These are phyloP conservation scores for Piper betle DNA, from an alignment of 164 flowering plant species.

Conservation along the genomic window DNA sequence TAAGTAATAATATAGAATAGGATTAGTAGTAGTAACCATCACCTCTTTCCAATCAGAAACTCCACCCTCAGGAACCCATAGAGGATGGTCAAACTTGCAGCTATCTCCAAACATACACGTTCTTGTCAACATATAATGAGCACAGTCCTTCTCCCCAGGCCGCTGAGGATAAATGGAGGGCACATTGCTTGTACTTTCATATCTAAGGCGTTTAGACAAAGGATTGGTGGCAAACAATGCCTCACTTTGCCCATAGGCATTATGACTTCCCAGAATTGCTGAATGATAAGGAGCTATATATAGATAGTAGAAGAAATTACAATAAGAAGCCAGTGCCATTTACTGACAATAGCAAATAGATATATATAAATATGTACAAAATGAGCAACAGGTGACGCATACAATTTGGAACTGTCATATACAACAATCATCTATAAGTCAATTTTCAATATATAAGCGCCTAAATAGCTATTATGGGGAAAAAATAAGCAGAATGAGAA, in stretches of 20 bases:
- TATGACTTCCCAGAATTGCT: constrained; percentile 62
- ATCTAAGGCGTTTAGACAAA: constrained; percentile 84
- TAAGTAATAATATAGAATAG: background rate
- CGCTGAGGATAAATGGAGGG: constrained; percentile 83
- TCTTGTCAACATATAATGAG: constrained; percentile 98
- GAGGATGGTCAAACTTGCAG: constrained; percentile 99
- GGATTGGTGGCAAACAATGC: constrained; percentile 67
- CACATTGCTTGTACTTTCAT: constrained; percentile 66
- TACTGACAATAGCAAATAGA: constrained; percentile 12
- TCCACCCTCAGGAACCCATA: constrained; percentile 99
- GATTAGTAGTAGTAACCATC: constrained; percentile 20
- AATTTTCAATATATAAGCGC: background rate
- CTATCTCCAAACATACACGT: constrained; percentile 94
- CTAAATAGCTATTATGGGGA: background rate
- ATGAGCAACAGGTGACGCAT: background rate
- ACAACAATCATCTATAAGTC: background rate
- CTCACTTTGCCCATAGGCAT: constrained; percentile 71
- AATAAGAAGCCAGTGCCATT: constrained; percentile 27
- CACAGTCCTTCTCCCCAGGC: constrained; percentile 97
- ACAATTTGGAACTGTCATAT: background rate
- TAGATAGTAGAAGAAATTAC: constrained; percentile 48
- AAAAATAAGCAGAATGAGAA: too few relatives aligned
- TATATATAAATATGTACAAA: constrained; percentile 1
- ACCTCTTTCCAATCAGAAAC: constrained; percentile 99
- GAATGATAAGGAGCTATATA: constrained; percentile 77